Evolutionary conservation across 495 filamentous ascomycete genomes (phyloP), one percentile per base, ranked within the genome.

Genomic region (Penicillium nucicola): DNA sequence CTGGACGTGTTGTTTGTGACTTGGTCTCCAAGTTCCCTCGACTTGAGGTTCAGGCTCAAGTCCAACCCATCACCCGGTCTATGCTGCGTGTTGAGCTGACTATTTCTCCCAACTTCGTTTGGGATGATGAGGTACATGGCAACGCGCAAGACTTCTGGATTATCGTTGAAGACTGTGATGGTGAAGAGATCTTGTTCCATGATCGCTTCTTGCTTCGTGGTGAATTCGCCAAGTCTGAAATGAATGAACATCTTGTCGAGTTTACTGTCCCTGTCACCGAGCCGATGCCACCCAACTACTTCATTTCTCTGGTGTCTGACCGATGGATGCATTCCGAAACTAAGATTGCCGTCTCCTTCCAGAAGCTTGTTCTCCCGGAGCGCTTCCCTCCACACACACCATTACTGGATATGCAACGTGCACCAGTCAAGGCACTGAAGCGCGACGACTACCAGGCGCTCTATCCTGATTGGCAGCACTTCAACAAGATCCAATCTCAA

Each of bases 241-340:
- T 81, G 75, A 97, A 95, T 54, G 93, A 97, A 65, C 93, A 99
- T 60, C 70, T 96, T n/a, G 86, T 99, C 28, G 93, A 97, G 51
- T 96, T 99, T 61, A 97, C 95, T 0, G 92, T 97, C 5, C 86
- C 93, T 1, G 93, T 99, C 56, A 88, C 90, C 2, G 93, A 99
- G 60, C 93, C 93, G 1, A 96, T 97, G 89, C 95, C 93, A 5
- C 93, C 93, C 0, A 95, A 97, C 61, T 97, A 97, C 71, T 99
- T 99, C 72, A 90, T 99, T 61, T 90, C 89, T 1, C 78, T 97
- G 46, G 76, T 95, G 13, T 97, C 92, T 3, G 93, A 99, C 58
- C 79, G 95, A 48, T 99, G 93, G 93, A 93, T 97, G 89, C 90
- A 96, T 60, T 90, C 92, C 11, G 92, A 97, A 71, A 95, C 91